A percentile compares a stretch with the other conserved stretches of the same genome.
Conservation (phyloP, 2,329 filamentous ascomycete species). For the Gnomoniopsis smithogilvyi region DNA sequence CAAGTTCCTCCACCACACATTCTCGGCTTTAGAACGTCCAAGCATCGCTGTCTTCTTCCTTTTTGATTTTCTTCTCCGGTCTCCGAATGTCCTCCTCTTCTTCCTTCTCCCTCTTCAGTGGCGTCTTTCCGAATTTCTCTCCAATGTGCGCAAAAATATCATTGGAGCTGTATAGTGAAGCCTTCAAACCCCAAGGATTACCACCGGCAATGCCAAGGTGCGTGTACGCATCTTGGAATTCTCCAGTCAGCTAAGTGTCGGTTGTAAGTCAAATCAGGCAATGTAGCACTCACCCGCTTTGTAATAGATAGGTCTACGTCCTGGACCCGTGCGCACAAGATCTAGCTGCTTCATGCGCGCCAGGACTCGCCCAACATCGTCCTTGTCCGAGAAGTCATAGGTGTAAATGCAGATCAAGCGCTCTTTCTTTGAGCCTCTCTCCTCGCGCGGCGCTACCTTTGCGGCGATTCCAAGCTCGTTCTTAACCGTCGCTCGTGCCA, state of each 20-base stretch:
- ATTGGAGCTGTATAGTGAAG: conserved; percentile 52
- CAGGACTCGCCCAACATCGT: conserved; percentile 68
- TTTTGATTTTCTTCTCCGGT: not conserved
- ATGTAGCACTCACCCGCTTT: conserved; percentile 68
- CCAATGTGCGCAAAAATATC: conserved; percentile 32
- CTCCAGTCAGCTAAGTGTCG: not conserved
- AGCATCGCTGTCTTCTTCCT: not conserved
- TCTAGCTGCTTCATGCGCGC: conserved; percentile 58
- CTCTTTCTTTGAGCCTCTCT: conserved; percentile 36
- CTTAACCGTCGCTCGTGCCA: conserved; percentile 65
- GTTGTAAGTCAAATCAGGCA: too few species aligned
- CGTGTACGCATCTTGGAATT: conserved; percentile 59
- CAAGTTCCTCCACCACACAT: not conserved
- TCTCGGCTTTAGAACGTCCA: conserved; percentile 5
- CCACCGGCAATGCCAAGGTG: conserved; percentile 58
- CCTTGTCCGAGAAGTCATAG: conserved; percentile 64
- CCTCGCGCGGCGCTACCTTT: conserved; percentile 64
- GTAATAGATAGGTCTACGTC: conserved; percentile 64
- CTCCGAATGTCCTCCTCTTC: not conserved
- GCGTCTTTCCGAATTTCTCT: conserved; percentile 7
- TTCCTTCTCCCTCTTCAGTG: not conserved
- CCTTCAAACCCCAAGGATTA: conserved; percentile 61
- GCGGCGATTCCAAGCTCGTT: conserved; percentile 69
- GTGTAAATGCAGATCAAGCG: conserved; percentile 78
- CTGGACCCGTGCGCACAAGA: conserved; percentile 43